A percentile compares a stretch with the other conserved stretches of the same genome.
Evolutionary conservation across 768 basidiomycete species (phyloP).

Genomic region (Termitomyces heimii): DNA sequence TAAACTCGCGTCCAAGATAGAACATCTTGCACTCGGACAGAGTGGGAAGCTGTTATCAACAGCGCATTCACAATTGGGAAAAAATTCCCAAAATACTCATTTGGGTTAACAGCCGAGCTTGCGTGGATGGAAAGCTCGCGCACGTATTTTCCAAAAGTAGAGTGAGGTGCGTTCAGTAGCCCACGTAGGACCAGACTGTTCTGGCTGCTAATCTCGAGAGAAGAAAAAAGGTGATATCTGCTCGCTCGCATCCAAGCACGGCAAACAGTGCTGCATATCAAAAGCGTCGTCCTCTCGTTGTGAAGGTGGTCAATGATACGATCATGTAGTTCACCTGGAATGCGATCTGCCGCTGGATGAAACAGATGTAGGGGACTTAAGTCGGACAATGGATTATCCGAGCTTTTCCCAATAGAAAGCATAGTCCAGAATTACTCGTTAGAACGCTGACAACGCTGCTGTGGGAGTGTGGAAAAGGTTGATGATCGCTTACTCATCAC

Average conservation of each 20-base stretch:
- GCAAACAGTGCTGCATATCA: slow-evolving; percentile 4
- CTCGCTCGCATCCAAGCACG: slow-evolving; percentile 6
- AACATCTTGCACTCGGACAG: not conserved
- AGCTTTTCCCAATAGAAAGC: not conserved
- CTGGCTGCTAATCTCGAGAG: not conserved
- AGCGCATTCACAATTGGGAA: not conserved
- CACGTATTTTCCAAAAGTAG: not conserved
- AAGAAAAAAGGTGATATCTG: slow-evolving; percentile 8
- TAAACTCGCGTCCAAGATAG: slow-evolving; percentile 2
- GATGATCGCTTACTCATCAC: not conserved
- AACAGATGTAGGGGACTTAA: not conserved
- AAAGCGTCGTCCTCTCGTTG: not conserved
- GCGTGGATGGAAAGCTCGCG: not conserved
- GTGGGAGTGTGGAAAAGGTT: not conserved
- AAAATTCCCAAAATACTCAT: not conserved
- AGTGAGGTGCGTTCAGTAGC: not conserved
- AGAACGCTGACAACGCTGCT: not conserved
- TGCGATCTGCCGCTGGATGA: not conserved
- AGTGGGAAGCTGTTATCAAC: not conserved
- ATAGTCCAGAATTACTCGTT: not conserved
- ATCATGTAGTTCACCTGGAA: slow-evolving; percentile 2
- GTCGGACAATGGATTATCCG: not conserved
- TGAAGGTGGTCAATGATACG: slow-evolving; percentile 1
- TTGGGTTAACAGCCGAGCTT: not conserved
- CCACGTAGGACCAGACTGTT: too few species aligned